phyloP scores from a whole-genome alignment of 2,329 filamentous ascomycete species.

The Aspergillus latus region DNA sequence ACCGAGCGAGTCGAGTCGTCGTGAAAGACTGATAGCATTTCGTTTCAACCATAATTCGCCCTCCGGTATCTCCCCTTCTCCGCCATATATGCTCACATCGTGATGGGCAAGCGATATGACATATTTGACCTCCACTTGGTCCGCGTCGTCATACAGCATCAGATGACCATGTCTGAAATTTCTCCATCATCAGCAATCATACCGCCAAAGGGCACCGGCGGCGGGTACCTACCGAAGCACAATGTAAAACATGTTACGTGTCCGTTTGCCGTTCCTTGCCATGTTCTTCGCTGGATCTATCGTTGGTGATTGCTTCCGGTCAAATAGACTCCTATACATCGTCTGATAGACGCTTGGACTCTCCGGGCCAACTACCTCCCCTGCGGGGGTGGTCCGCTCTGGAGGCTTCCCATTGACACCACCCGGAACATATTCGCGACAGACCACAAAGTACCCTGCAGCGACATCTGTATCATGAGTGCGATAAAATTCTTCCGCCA shows the following conservation, averaged over 20 bases:
- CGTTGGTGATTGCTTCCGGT: conserved; percentile 65
- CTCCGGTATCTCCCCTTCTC: conserved; percentile 75
- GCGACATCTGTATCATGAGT: conserved; percentile 72
- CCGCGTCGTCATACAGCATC: conserved; percentile 95
- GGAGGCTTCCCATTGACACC: conserved; percentile 91
- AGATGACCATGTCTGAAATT: conserved; percentile 59
- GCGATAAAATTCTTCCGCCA: conserved; percentile 62
- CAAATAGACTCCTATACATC: conserved; percentile 96
- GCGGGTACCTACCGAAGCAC: conserved; percentile 67
- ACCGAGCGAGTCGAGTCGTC: conserved; percentile 56
- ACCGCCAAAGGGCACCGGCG: background rate
- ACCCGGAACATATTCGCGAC: conserved; percentile 85
- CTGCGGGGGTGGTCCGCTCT: conserved; percentile 77
- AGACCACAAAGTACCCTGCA: conserved; percentile 92
- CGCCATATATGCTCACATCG: conserved; percentile 76
- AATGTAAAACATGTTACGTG: conserved; percentile 89
- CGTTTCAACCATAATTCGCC: conserved; percentile 95
- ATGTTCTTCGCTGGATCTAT: conserved; percentile 54
- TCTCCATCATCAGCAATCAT: too few relatives aligned
- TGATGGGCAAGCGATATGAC: conserved; percentile 92
- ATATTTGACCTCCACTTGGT: conserved; percentile 92
- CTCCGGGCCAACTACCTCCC: conserved; percentile 72
- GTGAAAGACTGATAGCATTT: conserved; percentile 80
- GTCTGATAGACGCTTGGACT: conserved; percentile 96
- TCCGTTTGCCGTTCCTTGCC: conserved; percentile 55